These are phyloP conservation scores for Brettanomyces bruxellensis DNA, from an alignment of 805 yeast genomes.

Conservation along the genomic window DNA sequence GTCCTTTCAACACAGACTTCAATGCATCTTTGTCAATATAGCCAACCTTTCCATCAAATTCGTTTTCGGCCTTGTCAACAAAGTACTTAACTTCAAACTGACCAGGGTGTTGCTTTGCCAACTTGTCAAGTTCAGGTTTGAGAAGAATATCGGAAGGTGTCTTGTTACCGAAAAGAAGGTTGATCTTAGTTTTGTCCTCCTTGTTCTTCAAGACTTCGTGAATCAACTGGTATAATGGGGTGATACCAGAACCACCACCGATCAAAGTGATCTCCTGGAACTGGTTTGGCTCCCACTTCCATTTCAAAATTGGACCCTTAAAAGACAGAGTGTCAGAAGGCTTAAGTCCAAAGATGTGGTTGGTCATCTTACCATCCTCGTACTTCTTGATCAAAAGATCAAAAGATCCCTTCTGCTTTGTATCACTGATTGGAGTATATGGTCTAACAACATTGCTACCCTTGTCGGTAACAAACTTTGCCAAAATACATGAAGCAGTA, in stretches of 20 bases:
- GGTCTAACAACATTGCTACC: constrained; percentile 85
- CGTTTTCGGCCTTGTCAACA: constrained; percentile 43
- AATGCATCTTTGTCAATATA: constrained; percentile 72
- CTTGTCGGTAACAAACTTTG: constrained; percentile 75
- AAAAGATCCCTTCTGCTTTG: constrained; percentile 60
- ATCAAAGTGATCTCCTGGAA: constrained; percentile 71
- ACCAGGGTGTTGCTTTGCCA: constrained; percentile 61
- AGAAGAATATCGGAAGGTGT: constrained; percentile 74
- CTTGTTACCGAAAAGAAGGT: constrained; percentile 72
- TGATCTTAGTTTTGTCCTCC: constrained; percentile 80
- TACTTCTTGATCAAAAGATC: constrained; percentile 80
- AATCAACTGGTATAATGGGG: constrained; percentile 86
- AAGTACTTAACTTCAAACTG: constrained; percentile 74
- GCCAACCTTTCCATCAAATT: constrained; percentile 57
- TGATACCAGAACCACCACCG: constrained; percentile 97
- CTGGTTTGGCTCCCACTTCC: constrained; percentile 84
- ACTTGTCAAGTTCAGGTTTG: constrained; percentile 63
- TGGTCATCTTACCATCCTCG: constrained; percentile 83
- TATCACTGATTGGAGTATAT: constrained; percentile 77
- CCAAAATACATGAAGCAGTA: constrained; percentile 70
- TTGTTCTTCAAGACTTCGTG: constrained; percentile 73
- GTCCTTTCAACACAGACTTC: constrained; percentile 49
- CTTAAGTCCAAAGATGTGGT: constrained; percentile 61
- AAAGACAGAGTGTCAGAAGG: constrained; percentile 76
- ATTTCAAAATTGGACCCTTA: constrained; percentile 91